Conservation (phyloP, 2,329 filamentous ascomycete species). For the Lachnellula willkommii region DNA sequence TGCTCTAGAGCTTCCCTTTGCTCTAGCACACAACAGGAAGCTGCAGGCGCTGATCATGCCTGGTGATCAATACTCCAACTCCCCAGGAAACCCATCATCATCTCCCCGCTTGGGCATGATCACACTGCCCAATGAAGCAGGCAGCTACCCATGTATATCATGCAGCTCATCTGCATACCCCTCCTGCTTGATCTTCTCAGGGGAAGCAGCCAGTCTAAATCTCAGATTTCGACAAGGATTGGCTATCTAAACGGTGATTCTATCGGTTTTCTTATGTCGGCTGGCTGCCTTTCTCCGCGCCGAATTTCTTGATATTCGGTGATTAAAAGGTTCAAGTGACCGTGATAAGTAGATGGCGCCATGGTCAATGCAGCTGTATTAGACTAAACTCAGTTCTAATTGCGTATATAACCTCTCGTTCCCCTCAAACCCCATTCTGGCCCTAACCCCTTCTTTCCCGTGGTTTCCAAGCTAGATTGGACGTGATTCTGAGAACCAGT, state of each 20-base stretch:
- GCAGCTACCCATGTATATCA: background rate
- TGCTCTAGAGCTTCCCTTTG: background rate
- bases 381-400: conserved; percentile 2
- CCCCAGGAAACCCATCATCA: conserved; percentile 5
- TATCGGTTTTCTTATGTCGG: background rate
- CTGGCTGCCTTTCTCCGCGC: background rate
- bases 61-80: background rate
- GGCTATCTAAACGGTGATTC: background rate
- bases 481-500: background rate
- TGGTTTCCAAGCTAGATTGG: background rate
- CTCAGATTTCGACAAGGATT: conserved; percentile 1
- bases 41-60: conserved; percentile 4
- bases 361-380: conserved; percentile 2
- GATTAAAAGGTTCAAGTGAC: conserved; percentile 7
- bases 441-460: background rate
- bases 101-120: conserved; percentile 2
- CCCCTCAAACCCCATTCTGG: background rate
- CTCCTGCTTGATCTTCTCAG: conserved; percentile 6
- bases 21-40: conserved; percentile 9
- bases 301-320: background rate
- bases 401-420: conserved; percentile 2
- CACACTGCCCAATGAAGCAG: conserved; percentile 5
- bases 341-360: background rate
- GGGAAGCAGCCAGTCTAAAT: conserved; percentile 17
- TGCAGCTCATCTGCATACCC: conserved; percentile 1